Base-by-base conservation (phyloP, 148 eudicot genomes). In the Pouteria glomerata region DNA sequence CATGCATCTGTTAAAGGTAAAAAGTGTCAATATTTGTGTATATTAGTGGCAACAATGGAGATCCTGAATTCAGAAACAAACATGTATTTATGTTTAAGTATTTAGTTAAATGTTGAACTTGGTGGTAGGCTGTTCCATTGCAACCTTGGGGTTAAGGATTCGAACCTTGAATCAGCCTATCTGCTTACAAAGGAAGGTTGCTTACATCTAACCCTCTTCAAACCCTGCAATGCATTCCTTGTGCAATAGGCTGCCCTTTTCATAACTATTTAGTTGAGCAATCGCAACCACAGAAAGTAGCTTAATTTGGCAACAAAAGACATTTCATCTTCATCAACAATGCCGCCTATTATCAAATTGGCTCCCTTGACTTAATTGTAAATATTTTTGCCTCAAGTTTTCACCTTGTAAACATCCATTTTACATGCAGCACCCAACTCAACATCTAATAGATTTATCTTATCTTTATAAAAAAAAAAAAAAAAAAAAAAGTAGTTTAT, bases 381-480 rank as follows among this genome's bases (percentile, higher is more conserved):
- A 21, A 13, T 16, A 23, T 23, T 14, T 21, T 21, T 26, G 57
- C 61, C 61, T 23, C 6, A 69, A 21, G 8, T 68, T 33, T 68
- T 52, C 42, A 12, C 8, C 57, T 23, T 52, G 59, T 14, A 23
- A 34, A 34, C 72, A 15, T 16, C 48, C 44, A 57, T 12, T 55
- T 35, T 37, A 12, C 47, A 13, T 51, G 26, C 41, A n/a, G 30
- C 51, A 42, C 27, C 68, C 29, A 42, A 24, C 39, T 37, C 16
- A 41, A 30, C 3, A 23, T 66, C 24, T 45, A 44, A 2, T 71
- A 18, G 18, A 2, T 45, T 13, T 47, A 33, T 53, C 63, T 55
- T 44, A 23, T 13, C 71, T n/a, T 16, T 37, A 24, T 26, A 74
- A 68, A 52, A 50, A 57, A 23, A 68, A 34, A n/a, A n/a, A n/a